Evolutionary conservation across 1,284 basidiomycete species (phyloP).

Genomic region (Ganoderma leucocontextum): DNA sequence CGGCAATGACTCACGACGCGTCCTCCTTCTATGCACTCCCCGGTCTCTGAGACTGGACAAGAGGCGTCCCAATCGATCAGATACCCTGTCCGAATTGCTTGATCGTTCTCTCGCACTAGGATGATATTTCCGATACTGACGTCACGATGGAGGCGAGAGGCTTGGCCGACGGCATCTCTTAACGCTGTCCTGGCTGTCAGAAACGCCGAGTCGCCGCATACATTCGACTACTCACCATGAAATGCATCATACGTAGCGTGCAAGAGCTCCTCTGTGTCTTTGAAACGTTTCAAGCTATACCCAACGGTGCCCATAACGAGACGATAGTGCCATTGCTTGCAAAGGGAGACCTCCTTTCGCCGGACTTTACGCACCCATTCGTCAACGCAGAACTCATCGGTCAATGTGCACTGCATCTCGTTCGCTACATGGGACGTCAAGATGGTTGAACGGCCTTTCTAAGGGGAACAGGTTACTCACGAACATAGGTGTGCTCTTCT

Average conservation of each 20-base stretch:
- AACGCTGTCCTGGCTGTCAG: slow-evolving; percentile 5
- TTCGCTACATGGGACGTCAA: neutral
- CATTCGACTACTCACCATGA: slow-evolving; percentile 1
- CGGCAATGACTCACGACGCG: neutral
- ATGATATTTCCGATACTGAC: slow-evolving; percentile 27
- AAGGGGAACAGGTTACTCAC: neutral
- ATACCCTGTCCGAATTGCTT: slow-evolving; percentile 12
- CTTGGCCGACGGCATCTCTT: slow-evolving; percentile 13
- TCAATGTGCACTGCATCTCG: neutral
- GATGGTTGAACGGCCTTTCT: neutral
- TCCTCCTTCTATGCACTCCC: neutral
- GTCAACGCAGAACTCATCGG: neutral
- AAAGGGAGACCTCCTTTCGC: neutral
- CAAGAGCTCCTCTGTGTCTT: slow-evolving; percentile 19
- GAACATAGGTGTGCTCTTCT: neutral
- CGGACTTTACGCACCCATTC: neutral
- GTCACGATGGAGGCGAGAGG: slow-evolving; percentile 18
- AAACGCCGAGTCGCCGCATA: neutral
- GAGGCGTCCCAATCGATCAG: slow-evolving; percentile 26
- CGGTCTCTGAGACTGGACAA: slow-evolving; percentile 6
- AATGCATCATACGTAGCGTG: slow-evolving; percentile 21
- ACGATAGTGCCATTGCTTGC: slow-evolving; percentile 17
- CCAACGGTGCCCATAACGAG: slow-evolving; percentile 20
- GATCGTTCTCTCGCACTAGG: slow-evolving; percentile 10
- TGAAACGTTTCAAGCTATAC: slow-evolving; percentile 6